phyloP scores from a whole-genome alignment of 345 rosid species.

The Bretschneidera sinensis region DNA sequence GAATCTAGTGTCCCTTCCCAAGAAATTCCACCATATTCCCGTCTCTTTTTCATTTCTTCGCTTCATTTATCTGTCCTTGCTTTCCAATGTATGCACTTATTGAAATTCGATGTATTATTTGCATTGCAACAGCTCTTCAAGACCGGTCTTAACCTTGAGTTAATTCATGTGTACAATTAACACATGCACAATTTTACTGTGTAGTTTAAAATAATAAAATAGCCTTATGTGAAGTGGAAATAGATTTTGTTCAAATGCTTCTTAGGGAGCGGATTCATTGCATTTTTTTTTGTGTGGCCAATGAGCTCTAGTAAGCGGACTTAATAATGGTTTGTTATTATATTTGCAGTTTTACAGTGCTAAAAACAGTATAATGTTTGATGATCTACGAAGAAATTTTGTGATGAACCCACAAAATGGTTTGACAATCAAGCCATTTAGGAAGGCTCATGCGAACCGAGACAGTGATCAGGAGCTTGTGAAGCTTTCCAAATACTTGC shows the following conservation, averaged over 20 bases:
- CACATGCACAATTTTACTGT: too few species aligned
- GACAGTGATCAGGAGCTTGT: slow-evolving; percentile 83
- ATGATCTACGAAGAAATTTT: slow-evolving; percentile 78
- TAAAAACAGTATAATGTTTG: slow-evolving; percentile 94
- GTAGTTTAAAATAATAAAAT: too few species aligned
- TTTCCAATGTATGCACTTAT: too few species aligned
- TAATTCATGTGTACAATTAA: too few species aligned
- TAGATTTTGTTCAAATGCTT: neutral
- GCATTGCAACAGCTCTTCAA: too few species aligned
- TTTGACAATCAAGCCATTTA: slow-evolving; percentile 70
- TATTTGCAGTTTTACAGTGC: slow-evolving; percentile 67
- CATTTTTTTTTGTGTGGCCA: neutral
- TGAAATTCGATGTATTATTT: too few species aligned
- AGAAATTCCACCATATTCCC: too few species aligned
- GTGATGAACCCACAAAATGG: slow-evolving; percentile 98
- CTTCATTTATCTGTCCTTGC: too few species aligned
- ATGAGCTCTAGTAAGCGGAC: neutral
- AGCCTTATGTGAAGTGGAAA: neutral
- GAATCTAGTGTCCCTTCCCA: too few species aligned
- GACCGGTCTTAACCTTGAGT: too few species aligned
- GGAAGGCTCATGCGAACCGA: slow-evolving; percentile 83
- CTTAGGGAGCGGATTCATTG: neutral
- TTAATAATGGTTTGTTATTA: neutral
- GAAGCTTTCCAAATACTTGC: slow-evolving; percentile 78
- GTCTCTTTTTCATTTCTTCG: too few species aligned